A percentile compares a stretch with the other conserved stretches of the same genome.
Evolutionary conservation across 805 yeast genomes (phyloP).

Genomic region (Wickerhamomyces silvicola): DNA sequence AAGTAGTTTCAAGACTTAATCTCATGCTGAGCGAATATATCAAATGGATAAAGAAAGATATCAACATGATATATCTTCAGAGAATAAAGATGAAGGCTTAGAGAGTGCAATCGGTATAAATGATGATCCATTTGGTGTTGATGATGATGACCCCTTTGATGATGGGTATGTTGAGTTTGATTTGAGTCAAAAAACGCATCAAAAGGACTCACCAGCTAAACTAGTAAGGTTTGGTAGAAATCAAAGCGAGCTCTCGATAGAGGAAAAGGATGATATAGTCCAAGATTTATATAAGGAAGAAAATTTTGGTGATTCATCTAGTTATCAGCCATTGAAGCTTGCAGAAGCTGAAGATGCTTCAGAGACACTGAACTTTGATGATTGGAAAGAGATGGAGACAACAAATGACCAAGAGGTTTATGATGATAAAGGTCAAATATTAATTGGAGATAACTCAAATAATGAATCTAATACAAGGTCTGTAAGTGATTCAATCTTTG

Average conservation of each 20-base stretch:
- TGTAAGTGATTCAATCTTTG: conserved; percentile 26
- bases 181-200: conserved; percentile 15
- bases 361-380: conserved; percentile 29
- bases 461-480: conserved; percentile 5
- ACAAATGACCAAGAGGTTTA: conserved; percentile 73
- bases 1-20: too few relatives aligned
- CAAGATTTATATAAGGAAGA: conserved; percentile 3
- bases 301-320: too few relatives aligned
- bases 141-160: conserved; percentile 8
- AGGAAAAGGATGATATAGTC: conserved; percentile 2
- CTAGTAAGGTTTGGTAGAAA: neutral
- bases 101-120: too few relatives aligned
- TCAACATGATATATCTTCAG: too few relatives aligned
- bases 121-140: neutral
- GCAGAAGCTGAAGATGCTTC: neutral
- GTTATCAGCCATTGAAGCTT: conserved; percentile 1
- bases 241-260: neutral
- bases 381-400: conserved; percentile 86
- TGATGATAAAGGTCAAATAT: conserved; percentile 68
- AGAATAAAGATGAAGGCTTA: too few relatives aligned
- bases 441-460: conserved; percentile 25
- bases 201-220: neutral
- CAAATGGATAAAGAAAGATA: too few relatives aligned
- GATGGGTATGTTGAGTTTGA: conserved; percentile 31
- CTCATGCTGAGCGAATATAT: too few relatives aligned